Conservation (phyloP, 805 yeast species). For the Kazachstania bromeliacearum region DNA sequence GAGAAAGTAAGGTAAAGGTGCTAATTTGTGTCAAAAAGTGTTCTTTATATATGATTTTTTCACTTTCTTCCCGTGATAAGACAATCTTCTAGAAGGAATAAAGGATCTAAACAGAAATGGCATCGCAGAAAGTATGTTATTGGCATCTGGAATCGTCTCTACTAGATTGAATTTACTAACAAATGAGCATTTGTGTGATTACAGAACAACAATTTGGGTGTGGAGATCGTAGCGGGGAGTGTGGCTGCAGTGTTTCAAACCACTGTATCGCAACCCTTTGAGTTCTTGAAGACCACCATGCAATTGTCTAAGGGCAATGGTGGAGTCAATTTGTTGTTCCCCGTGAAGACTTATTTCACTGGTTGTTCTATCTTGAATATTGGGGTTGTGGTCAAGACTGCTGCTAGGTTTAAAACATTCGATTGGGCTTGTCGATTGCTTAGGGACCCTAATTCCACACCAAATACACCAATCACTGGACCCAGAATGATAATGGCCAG, state of each 20-base stretch:
- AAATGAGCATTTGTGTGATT: no score
- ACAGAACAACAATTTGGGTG: constrained; percentile 1
- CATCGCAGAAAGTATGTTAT: no score
- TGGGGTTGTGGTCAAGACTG: constrained; percentile 67
- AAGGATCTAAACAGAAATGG: no score
- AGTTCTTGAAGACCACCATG: constrained; percentile 53
- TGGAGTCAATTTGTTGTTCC: constrained; percentile 5
- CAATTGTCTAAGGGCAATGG: constrained; percentile 42
- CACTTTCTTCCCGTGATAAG: no score
- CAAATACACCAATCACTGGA: constrained; percentile 55
- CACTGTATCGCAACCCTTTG: constrained; percentile 61
- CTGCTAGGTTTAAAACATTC: constrained; percentile 64
- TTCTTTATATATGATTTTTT: no score
- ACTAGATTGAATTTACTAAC: no score
- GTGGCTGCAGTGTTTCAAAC: constrained; percentile 57
- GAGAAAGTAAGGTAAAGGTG: no score
- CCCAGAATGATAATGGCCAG: constrained; percentile 82
- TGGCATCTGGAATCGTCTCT: no score
- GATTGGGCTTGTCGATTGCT: constrained; percentile 62
- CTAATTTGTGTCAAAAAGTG: no score
- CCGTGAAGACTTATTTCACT: constrained; percentile 30
- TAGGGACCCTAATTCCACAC: constrained; percentile 36
- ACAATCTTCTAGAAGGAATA: no score
- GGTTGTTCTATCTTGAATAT: constrained; percentile 72
- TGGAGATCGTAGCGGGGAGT: constrained; percentile 23